A percentile compares a stretch with the other conserved stretches of the same genome.
phyloP scores from a whole-genome alignment of 2,329 filamentous ascomycete species.

The Paecilomyces niveus region DNA sequence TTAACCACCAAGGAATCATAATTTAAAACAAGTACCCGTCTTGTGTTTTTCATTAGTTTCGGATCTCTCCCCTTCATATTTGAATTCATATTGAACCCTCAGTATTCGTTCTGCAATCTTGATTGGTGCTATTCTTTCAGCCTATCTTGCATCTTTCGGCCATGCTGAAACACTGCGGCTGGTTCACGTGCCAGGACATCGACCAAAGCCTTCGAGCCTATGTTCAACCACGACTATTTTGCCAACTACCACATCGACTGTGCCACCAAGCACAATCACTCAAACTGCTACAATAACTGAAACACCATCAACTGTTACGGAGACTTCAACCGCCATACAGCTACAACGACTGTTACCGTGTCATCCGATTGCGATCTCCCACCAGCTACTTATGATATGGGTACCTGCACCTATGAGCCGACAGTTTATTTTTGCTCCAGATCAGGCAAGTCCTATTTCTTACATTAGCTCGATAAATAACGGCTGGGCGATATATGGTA shows the following conservation, averaged over 20 bases:
- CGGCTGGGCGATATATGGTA: neutral
- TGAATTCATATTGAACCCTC: too few relatives aligned
- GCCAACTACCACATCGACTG: neutral
- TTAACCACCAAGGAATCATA: too few relatives aligned
- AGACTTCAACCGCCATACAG: neutral
- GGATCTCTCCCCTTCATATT: too few relatives aligned
- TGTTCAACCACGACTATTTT: neutral
- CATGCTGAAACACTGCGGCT: neutral
- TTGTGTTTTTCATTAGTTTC: too few relatives aligned
- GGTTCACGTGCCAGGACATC: neutral
- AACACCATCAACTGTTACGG: neutral
- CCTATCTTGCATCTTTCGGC: neutral
- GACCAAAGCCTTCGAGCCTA: neutral
- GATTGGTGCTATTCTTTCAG: neutral
- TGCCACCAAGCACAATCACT: neutral
- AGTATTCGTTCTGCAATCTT: neutral
- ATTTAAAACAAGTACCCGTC: too few relatives aligned
- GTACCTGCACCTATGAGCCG: neutral
- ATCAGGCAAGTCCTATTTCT: neutral
- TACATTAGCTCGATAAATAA: neutral
- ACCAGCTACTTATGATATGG: neutral
- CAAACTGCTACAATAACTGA: neutral
- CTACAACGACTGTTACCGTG: neutral
- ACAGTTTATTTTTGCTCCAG: neutral
- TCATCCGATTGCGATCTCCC: neutral